phyloP scores from a whole-genome alignment of 2,329 filamentous ascomycete species.

The Teratosphaeria epicoccoides region DNA sequence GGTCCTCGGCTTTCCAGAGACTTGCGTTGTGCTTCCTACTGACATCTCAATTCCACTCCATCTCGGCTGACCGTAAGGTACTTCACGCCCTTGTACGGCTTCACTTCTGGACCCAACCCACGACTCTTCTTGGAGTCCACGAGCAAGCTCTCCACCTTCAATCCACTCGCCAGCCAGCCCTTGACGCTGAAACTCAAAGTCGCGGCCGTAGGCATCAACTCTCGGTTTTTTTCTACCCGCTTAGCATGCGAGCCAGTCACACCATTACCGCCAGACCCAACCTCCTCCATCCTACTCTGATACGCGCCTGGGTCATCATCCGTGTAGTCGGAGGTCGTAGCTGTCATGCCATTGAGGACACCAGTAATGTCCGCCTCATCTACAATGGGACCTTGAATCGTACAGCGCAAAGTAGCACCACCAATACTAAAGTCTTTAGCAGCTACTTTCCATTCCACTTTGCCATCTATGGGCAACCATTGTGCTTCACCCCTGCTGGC shows the following conservation, averaged over 20 bases:
- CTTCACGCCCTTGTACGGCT: conserved; percentile 96
- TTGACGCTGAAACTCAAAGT: conserved; percentile 44
- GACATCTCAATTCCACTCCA: conserved; percentile 42
- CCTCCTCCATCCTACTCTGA: conserved; percentile 30
- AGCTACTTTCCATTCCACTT: conserved; percentile 73
- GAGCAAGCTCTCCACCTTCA: conserved; percentile 52
- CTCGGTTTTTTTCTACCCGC: conserved; percentile 24
- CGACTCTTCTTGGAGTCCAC: conserved; percentile 67
- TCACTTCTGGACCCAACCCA: conserved; percentile 76
- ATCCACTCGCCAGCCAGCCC: conserved; percentile 54
- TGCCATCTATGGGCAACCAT: conserved; percentile 61
- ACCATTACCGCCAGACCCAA: not conserved
- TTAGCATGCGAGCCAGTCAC: conserved; percentile 5
- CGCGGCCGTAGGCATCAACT: conserved; percentile 39
- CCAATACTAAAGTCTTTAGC: conserved; percentile 55
- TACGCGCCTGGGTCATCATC: conserved; percentile 20
- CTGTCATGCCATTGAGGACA: conserved; percentile 28
- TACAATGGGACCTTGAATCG: conserved; percentile 55
- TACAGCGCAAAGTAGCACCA: conserved; percentile 58
- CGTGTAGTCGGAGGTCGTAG: conserved; percentile 32
- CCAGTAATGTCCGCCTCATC: conserved; percentile 30
- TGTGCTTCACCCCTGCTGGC: conserved; percentile 73
- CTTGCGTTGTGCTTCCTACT: conserved; percentile 1
- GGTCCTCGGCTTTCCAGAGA: too few species aligned
- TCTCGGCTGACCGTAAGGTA: conserved; percentile 66